Base-by-base conservation (phyloP, 345 rosid genomes). In the Populus tremula region DNA sequence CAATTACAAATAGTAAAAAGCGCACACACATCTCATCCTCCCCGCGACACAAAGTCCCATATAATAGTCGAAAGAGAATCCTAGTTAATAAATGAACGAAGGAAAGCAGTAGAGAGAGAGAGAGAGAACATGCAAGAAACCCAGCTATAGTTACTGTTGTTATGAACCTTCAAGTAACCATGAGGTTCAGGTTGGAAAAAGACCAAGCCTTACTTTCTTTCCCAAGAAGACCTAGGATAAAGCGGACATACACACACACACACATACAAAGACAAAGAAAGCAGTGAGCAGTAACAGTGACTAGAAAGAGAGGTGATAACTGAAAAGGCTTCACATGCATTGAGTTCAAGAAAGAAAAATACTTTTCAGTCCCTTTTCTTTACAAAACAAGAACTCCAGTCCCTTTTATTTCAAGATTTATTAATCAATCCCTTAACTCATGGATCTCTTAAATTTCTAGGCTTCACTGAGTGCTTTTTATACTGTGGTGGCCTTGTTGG, bases 121-220 rank as follows among this genome's bases (percentile, higher is more conserved):
- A 50, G 23, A 43, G 79, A 63, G 41, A 56, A 4, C 63, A 56
- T 56, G 29, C 5, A 56, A 56, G 27, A 56, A 56, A 12, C 2
- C 27, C 14, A 9, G 29, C 14, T 3, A 8, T 8, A 8, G 62
- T n/a, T 0, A 21, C 62, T 21, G 23, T 5, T 56, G 47, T 6
- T 13, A 18, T 12, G 41, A n/a, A 8, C 20, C 27, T 62, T 54
- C 47, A 56, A 69, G 41, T 10, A 69, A 41, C 70, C 64, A 63
- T 65, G 50, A 77, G 69, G 43, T 64, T 33, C 71, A 71, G 64
- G 39, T 33, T 10, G 62, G 87, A 87, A 75, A 85, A 77, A 69
- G 87, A 84, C 87, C 69, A 61, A 79, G 80, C 87, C 38, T 66
- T 25, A 63, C 82, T 88, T 82, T 83, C 88, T 88, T 88, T 88